Conservation (phyloP, 1,284 basidiomycete genomes). For the Meripilus lineatus region DNA sequence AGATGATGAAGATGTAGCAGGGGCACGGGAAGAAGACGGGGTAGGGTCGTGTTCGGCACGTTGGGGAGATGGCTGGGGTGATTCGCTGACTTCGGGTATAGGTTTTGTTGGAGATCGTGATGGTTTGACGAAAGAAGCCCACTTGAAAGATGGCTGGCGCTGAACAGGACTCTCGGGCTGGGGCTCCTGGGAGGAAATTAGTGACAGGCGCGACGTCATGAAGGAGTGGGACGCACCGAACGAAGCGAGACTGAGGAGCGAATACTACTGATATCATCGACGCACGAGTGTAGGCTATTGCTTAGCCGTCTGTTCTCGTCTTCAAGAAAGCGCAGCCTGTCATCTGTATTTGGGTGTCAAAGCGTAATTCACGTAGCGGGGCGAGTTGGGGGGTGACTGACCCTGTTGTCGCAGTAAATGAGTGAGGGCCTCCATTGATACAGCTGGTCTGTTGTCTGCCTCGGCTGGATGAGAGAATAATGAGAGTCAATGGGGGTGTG, state of each 20-base stretch:
- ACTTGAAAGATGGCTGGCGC: slow-evolving; percentile 77
- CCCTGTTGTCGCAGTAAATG: slow-evolving; percentile 74
- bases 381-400: slow-evolving; percentile 32
- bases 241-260: slow-evolving; percentile 31
- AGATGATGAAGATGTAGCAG: slow-evolving; percentile 19
- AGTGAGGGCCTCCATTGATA: slow-evolving; percentile 70
- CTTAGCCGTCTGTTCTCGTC: slow-evolving; percentile 71
- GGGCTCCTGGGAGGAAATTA: slow-evolving; percentile 7
- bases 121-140: slow-evolving; percentile 71
- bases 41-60: slow-evolving; percentile 63
- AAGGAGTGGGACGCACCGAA: slow-evolving; percentile 18
- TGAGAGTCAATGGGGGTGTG: slow-evolving; percentile 7
- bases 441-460: too few species aligned
- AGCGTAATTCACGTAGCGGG: too few species aligned
- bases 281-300: slow-evolving; percentile 51
- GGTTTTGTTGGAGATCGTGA: slow-evolving; percentile 73
- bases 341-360: slow-evolving; percentile 42
- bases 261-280: slow-evolving; percentile 59
- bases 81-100: slow-evolving; percentile 48
- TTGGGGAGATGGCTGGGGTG: slow-evolving; percentile 73
- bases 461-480: too few species aligned
- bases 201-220: not conserved
- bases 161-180: slow-evolving; percentile 40
- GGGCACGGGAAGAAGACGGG: slow-evolving; percentile 18
- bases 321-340: slow-evolving; percentile 66